Evolutionary conservation across 176 grass and related monocot genomes (phyloP).

Genomic region (Lolium rigidum): DNA sequence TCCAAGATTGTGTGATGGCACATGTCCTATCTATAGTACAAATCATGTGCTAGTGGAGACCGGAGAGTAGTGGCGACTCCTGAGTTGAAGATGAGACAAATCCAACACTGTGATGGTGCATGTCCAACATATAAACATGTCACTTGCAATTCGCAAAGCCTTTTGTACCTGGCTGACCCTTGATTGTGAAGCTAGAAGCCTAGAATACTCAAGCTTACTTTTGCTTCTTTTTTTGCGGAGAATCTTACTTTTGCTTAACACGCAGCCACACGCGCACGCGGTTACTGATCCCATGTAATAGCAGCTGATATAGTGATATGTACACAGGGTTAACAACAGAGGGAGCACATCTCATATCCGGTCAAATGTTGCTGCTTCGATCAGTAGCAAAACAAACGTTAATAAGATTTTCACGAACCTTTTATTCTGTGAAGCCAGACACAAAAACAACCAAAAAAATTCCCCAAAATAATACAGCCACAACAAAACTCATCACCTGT

Average conservation of each 20-base stretch:
- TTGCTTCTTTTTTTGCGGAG: neutral
- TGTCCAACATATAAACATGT: neutral
- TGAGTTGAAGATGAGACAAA: neutral
- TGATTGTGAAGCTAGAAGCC: neutral
- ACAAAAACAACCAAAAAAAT: too few relatives aligned
- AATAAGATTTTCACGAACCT: neutral
- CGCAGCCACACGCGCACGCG: too few relatives aligned
- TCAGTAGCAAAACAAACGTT: neutral
- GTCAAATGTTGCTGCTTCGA: neutral
- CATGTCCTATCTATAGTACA: neutral
- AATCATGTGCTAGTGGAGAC: neutral
- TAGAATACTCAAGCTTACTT: neutral
- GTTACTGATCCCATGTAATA: too few relatives aligned
- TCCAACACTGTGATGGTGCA: conserved; percentile 18
- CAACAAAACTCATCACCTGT: too few relatives aligned
- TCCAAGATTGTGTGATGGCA: neutral
- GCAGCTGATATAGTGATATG: too few relatives aligned
- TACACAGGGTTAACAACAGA: too few relatives aligned
- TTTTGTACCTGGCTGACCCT: neutral
- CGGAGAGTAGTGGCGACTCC: neutral
- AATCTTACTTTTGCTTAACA: too few relatives aligned
- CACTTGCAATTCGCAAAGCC: neutral
- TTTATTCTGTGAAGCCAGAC: neutral
- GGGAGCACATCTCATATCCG: neutral
- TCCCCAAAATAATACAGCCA: too few relatives aligned